Evolutionary conservation across 2,329 filamentous ascomycete genomes (phyloP), one percentile per base, ranked within the genome.

Genomic region (Sodiomyces alkalinus): DNA sequence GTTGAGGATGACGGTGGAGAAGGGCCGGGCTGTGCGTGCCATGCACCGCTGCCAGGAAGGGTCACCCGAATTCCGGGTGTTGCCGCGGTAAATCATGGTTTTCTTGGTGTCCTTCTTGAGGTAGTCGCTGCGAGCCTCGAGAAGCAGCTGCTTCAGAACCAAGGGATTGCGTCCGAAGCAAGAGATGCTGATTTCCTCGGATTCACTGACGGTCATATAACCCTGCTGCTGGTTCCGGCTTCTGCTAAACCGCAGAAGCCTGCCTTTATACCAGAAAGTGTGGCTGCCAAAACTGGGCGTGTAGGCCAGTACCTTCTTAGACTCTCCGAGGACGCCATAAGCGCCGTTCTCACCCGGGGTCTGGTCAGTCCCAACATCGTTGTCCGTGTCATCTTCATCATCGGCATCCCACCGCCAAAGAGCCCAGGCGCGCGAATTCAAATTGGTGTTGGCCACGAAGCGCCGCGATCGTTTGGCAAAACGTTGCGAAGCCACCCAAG

Each of bases 261-360:
- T 58, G 6, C 64, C 58, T 26, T 60, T 62, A 48, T 74, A 81
- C 64, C 69, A 75, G 49, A 83, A 82, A 42, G 66, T 70, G 45
- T 81, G 73, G 4, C 53, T 65, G 6, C 77, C 78, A 31, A 73
- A 68, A 0, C 68, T 67, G 0, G 78, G 78, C 0, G 75, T 81
- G 49, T 77, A 81, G 11, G 60, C 53, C 3, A 73, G 52, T 3
- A 55, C 43, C 45, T 65, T 68, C 41, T 61, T 64, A 39, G 54
- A 53, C 36, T 44, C 42, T 20, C 34, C 36, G 22, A 28, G 12
- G 17, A 29, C 32, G 17, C 30, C 29, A 7, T 21, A 22, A n/a
- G 34, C 30, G 24, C 35, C 15, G 22, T 35, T 34, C n/a, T 36
- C 37, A 21, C 32, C 28, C 11, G 29, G 27, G 8, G 48, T 46